Evolutionary conservation across 257 asterid species (phyloP).

Genomic region (Solanum tarapatanum): DNA sequence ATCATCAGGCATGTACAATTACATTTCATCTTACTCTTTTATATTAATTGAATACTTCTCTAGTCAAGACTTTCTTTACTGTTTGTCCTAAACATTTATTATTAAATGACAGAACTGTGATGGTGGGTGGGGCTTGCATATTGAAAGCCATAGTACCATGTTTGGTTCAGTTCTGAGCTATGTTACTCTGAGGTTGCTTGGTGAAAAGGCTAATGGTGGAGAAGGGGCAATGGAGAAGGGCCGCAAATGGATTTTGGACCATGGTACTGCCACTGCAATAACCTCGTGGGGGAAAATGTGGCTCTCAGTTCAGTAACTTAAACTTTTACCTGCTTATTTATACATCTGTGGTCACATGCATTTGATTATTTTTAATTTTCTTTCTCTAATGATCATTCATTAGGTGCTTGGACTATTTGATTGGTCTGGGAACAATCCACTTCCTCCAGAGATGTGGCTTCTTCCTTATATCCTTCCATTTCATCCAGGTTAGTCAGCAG

Average conservation of each 20-base stretch:
- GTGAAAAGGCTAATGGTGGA: constrained; percentile 85
- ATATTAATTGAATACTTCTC: background rate
- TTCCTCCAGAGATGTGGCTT: constrained; percentile 97
- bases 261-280: constrained; percentile 86
- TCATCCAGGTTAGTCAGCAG: constrained; percentile 68
- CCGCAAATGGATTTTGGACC: constrained; percentile 72
- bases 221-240: constrained; percentile 94
- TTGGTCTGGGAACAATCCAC: constrained; percentile 98
- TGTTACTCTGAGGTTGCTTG: constrained; percentile 88
- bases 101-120: constrained; percentile 51
- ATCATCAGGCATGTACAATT: constrained; percentile 58
- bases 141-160: constrained; percentile 99
- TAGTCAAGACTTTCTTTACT: background rate
- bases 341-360: background rate
- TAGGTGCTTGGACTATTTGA: constrained; percentile 90
- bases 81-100: background rate
- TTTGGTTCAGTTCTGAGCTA: constrained; percentile 89
- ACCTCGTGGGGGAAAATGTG: constrained; percentile 99
- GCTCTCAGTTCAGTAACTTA: constrained; percentile 62
- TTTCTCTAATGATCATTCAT: background rate
- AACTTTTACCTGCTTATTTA: background rate
- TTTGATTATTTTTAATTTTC: background rate
- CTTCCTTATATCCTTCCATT: constrained; percentile 72
- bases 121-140: constrained; percentile 99
- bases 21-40: background rate